Base-by-base conservation (phyloP, 2,329 filamentous ascomycete genomes). In the Penicillium italicum region DNA sequence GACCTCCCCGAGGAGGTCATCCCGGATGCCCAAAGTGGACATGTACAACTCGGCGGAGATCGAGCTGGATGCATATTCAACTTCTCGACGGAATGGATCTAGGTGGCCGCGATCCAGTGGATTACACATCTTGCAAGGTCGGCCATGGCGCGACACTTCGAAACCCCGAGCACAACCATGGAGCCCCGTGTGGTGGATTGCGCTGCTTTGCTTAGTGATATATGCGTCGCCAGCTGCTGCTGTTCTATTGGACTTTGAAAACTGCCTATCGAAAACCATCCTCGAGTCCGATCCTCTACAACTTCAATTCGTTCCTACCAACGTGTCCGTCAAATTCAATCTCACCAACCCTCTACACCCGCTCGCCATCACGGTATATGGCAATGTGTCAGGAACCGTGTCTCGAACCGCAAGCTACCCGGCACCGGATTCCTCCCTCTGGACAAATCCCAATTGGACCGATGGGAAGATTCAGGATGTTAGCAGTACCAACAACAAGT, bases 331-430 rank as follows among this genome's bases (percentile, higher is more conserved):
- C 54, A 76, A 77, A 20, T 96, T 96, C 77, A 82, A 90, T 65
- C 80, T 82, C 28, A 72, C 77, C 14, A 76, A 82, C 60, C 71
- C 82, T 5, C 80, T 77, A 48, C 85, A 92, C 68, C 83, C 81
- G 38, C 79, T 99, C 46, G 85, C 83, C 60, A 78, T 97, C 53
- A 94, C 86, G 1, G 82, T 96, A 44, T 97, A 91, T 78, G 93
- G 92, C 49, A 97, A 97, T 73, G 91, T 97, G 30, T 89, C 87
- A 9, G 94, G 94, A 44, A 84, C 87, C 48, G 80, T 82, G 2
- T 69, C 75, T 53, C 57, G 58, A 26, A 57, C 59, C 12, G 76
- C 78, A n/a, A 57, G 74, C 2, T 82, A 91, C 50, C 91, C 90
- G 33, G 66, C 82, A 0, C 74, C 81, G 18, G 73, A 81, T 64